Evolutionary conservation across 1,284 basidiomycete species (phyloP), one percentile per base, ranked within the genome.

Genomic region (Omphalotus olearius): DNA sequence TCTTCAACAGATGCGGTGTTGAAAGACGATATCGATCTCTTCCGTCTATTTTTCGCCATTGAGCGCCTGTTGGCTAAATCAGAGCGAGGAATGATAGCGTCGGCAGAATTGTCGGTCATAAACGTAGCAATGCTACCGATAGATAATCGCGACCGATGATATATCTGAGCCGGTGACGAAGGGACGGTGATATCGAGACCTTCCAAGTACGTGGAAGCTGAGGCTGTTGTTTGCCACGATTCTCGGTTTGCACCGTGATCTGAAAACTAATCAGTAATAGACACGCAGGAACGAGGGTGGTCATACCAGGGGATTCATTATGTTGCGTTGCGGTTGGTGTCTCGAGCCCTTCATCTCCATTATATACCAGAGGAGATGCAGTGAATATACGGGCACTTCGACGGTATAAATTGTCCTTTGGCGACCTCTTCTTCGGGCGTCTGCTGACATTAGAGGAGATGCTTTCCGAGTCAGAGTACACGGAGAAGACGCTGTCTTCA

Each of bases 81-180:
- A 14, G 18, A 42, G 11, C 56, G 56, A 39, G 55, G 51, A 57
- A 64, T 36, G 56, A 70, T 47, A 59, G 58, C 57, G 60, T 62
- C 64, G 2, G 61, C 60, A 14, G 63, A 59, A 38, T 18, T 50
- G 17, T 59, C 56, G 10, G 58, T 57, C 59, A 61, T 61, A 25
- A 58, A 59, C 7, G 84, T 83, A 44, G 76, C 76, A 56, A 87
- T 69, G 54, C 82, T 86, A 42, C 70, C 72, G 50, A 80, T 70
- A 4, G 82, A 84, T 41, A 71, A 69, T 33, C 79, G 63, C 26
- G 64, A 57, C 4, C 48, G 61, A 53, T 57, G 61, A n/a, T 60
- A 58, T 49, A 66, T 59, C 40, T 68, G 67, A 6, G 66, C 60
- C 36, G 65, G 64, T 7, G 66, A 62, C 45, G 61, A 57, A 6